phyloP scores from a whole-genome alignment of 2,329 filamentous ascomycete species.

The Lizonia empirigonia region DNA sequence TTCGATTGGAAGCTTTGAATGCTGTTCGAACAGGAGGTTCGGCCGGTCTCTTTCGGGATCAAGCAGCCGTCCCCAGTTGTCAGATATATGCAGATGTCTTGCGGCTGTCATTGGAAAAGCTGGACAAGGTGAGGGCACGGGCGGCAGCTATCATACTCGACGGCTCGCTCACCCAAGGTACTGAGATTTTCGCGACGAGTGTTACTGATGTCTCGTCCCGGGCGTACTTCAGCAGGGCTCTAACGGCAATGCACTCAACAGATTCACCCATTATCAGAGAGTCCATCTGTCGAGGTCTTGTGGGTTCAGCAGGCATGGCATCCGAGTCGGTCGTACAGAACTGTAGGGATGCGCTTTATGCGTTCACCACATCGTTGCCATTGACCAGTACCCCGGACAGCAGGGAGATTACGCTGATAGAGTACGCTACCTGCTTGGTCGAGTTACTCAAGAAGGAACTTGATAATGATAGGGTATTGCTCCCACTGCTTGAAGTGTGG shows the following conservation, averaged over 20 bases:
- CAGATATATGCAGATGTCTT: constrained; percentile 54
- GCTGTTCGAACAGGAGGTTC: constrained; percentile 60
- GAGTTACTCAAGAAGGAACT: constrained; percentile 39
- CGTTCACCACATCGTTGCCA: constrained; percentile 44
- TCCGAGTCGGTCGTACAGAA: constrained; percentile 76
- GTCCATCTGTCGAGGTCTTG: constrained; percentile 67
- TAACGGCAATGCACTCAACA: constrained; percentile 41
- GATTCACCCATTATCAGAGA: constrained; percentile 24
- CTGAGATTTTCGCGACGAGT: constrained; percentile 12
- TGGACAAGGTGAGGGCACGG: constrained; percentile 75
- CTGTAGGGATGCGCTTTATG: constrained; percentile 67
- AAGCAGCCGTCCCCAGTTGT: constrained; percentile 19
- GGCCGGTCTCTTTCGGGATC: constrained; percentile 22
- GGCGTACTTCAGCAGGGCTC: constrained; percentile 62
- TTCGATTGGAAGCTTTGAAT: constrained; percentile 78
- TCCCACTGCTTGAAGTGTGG: constrained; percentile 77
- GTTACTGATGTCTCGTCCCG: constrained; percentile 60
- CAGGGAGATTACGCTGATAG: constrained; percentile 29
- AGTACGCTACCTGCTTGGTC: constrained; percentile 34
- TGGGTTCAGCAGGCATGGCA: constrained; percentile 77
- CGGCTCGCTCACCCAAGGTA: constrained; percentile 5
- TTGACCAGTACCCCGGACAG: background rate
- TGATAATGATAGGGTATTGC: constrained; percentile 69
- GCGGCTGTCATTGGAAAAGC: constrained; percentile 82
- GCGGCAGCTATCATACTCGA: constrained; percentile 33